Evolutionary conservation across 164 flowering plant genomes (phyloP), one percentile per base, ranked within the genome.

Genomic region (Vitis riparia): DNA sequence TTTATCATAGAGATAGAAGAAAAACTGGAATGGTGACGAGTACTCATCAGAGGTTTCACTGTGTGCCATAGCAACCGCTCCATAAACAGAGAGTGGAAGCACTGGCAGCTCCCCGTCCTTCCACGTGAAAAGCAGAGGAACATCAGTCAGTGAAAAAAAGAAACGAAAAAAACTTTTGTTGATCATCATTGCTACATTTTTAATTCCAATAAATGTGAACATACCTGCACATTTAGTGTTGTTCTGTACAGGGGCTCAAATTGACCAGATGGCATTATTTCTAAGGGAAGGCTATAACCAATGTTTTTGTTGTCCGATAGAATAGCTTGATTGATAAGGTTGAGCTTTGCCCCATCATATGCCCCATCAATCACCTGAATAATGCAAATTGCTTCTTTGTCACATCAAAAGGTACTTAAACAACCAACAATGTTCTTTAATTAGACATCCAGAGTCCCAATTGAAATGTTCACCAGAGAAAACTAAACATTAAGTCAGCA

Each of bases 41-140:
- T 80, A 89, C 56, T 94, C 98, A 62, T 91, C 97, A 3, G 98
- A 92, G 66, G 29, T 86, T 13, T 84, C 90, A 79, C 80, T 89
- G 67, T 92, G 99, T 19, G 98, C 90, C 99, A 94, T 94, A 16
- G 90, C 93, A 76, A 91, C 88, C 65, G 99, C 92, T 71, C 99
- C 99, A 76, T 94, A 94, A 68, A 94, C 98, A 53, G 99, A 94
- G 58, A 94, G 68, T 3, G 99, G 98, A 78, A 94, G 93, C 70
- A 91, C 97, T 17, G 99, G 98, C 74, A 94, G 75, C 77, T 94
- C 98, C 47, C 99, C 99, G 74, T 94, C 99, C 99, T 94, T 75
- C 69, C 68, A 72, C 27, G 47, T 1, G 19, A 52, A 66, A 27
- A 75, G 53, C 11, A 59, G 56, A 11, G 49, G 50, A 37, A 37